phyloP scores from a whole-genome alignment of 2,329 filamentous ascomycete species.

The Paramyrothecium sp. region DNA sequence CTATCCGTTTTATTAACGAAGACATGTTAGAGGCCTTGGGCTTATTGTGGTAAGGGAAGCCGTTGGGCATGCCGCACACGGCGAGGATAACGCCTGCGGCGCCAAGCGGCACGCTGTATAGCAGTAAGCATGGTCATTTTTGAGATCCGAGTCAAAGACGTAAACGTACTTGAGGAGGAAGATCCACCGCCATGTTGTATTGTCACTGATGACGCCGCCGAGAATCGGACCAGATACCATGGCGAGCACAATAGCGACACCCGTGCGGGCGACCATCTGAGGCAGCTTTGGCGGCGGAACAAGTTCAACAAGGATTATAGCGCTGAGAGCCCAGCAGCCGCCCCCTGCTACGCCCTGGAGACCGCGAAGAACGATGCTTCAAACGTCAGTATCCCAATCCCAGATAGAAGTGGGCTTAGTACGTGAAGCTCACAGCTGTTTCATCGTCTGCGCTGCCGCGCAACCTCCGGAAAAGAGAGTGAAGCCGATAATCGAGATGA shows the following conservation, averaged over 20 bases:
- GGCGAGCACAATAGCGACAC: constrained; percentile 38
- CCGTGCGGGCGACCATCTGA: constrained; percentile 29
- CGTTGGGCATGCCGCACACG: constrained; percentile 1
- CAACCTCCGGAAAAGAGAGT: constrained; percentile 41
- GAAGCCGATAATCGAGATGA: constrained; percentile 33
- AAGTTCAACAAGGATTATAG: constrained; percentile 47
- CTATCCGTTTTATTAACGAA: background rate
- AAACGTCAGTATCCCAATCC: background rate
- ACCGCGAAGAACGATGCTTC: constrained; percentile 43
- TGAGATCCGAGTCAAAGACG: background rate
- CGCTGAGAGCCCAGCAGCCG: constrained; percentile 48
- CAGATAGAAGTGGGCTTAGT: background rate
- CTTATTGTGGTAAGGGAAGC: background rate
- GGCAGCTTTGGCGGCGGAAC: constrained; percentile 32
- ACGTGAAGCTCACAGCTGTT: constrained; percentile 27
- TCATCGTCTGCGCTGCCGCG: constrained; percentile 36
- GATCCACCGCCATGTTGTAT: constrained; percentile 45
- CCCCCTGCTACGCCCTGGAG: constrained; percentile 52
- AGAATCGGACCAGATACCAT: constrained; percentile 49
- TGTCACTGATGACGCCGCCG: constrained; percentile 45
- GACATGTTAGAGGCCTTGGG: background rate
- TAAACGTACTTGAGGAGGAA: constrained; percentile 43
- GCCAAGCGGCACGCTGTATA: background rate
- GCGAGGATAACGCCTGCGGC: background rate
- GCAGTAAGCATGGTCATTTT: background rate